Evolutionary conservation across 2,329 filamentous ascomycete genomes (phyloP), one percentile per base, ranked within the genome.

Genomic region (Aspergillus aculeatinus): DNA sequence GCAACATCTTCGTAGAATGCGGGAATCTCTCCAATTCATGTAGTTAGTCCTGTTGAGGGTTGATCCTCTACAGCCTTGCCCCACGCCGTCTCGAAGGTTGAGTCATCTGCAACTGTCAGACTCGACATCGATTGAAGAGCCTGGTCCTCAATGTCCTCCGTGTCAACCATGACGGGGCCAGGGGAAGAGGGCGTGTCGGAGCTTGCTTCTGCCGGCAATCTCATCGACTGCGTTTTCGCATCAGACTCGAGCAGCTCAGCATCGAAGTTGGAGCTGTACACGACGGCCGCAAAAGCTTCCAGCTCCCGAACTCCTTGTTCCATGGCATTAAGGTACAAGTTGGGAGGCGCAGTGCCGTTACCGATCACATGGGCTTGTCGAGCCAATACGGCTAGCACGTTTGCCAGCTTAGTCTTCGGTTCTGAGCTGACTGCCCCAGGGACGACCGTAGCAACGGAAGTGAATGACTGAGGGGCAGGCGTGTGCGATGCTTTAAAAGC

Each of bases 311-410:
- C 79, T 21, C 77, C 76, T 55, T 78, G 74, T 55, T 80, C 78
- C 72, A 80, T 79, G 2, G 72, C 71, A 1, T 69, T 65, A 21
- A 81, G 68, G 62, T 81, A 81, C 51, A 80, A 73, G 60, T 81
- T 81, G 1, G 77, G 77, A 14, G 77, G 71, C 42, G 74, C 74
- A 5, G 72, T 68, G 67, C 91, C 91, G 69, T 89, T 88, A 55
- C 93, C 94, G 67, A 99, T 96, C 57, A 82, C 84, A 75, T 96
- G 93, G 5, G 94, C 94, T 79, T 99, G 93, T 66, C 92, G 87
- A 44, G 92, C 95, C 68, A 98, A 85, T 5, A 96, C 89, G 2
- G 94, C 96, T 39, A 99, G 82, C 56, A 96, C 89, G 76, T 91
- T 96, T 51, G 95, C 95, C 47, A 99, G 84, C 77, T 93, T 94